A percentile compares a stretch with the other conserved stretches of the same genome.
Evolutionary conservation across 116 monocot genomes (phyloP).

Genomic region (Iris pallida): DNA sequence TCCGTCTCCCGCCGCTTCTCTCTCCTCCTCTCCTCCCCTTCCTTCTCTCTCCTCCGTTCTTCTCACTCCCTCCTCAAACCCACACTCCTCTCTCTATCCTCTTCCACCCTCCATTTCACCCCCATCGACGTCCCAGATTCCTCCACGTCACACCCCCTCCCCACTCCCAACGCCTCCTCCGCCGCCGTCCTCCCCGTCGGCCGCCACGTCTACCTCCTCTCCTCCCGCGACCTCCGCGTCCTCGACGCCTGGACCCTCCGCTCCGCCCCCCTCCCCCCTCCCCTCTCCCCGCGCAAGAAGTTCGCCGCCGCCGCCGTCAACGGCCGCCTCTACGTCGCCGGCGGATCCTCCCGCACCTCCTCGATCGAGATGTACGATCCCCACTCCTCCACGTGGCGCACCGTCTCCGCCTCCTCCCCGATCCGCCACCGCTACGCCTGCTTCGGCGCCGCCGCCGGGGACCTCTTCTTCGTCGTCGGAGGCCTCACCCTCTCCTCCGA

Average conservation of each 20-base stretch:
- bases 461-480: slow-evolving; percentile 60
- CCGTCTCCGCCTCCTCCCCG: slow-evolving; percentile 33
- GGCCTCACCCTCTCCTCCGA: slow-evolving; percentile 40
- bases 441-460: slow-evolving; percentile 59
- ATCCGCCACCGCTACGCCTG: slow-evolving; percentile 65
- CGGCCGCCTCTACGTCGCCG: slow-evolving; percentile 75
- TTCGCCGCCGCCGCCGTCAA: slow-evolving; percentile 62
- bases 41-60: slow-evolving; percentile 52
- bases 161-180: slow-evolving; percentile 22
- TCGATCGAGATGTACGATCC: slow-evolving; percentile 88
- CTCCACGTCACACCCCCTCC: slow-evolving; percentile 12
- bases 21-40: slow-evolving; percentile 41
- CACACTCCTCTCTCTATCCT: slow-evolving; percentile 15
- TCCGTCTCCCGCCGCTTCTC: slow-evolving; percentile 72
- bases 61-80: slow-evolving; percentile 30
- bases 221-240: slow-evolving; percentile 35
- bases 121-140: slow-evolving; percentile 11
- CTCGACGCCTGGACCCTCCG: slow-evolving; percentile 60
- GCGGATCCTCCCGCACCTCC: slow-evolving; percentile 51
- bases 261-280: slow-evolving; percentile 24
- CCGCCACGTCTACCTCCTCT: slow-evolving; percentile 50
- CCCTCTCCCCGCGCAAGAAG: slow-evolving; percentile 58
- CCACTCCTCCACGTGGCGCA: slow-evolving; percentile 43
- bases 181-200: slow-evolving; percentile 43
- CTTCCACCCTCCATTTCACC: slow-evolving; percentile 19